These are phyloP conservation scores for Chrysoporthe cubensis DNA, from an alignment of 2,329 filamentous ascomycete species.

Conservation along the genomic window DNA sequence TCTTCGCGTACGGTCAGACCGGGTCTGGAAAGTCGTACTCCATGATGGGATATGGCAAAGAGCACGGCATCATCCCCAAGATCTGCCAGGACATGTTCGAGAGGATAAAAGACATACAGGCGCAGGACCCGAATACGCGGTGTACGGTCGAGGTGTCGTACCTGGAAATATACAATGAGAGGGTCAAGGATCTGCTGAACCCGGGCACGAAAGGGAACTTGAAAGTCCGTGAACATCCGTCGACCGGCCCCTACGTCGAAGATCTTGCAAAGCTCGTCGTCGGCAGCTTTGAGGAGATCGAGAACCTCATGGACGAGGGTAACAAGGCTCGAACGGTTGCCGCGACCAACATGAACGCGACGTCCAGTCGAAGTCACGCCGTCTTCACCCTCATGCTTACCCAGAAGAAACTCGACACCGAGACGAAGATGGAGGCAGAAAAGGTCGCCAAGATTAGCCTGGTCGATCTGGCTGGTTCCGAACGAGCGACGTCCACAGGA, in stretches of 20 bases:
- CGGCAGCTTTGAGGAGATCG: slow-evolving; percentile 91
- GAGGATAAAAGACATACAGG: slow-evolving; percentile 72
- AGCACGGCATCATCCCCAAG: slow-evolving; percentile 91
- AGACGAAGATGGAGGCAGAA: slow-evolving; percentile 96
- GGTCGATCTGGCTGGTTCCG: slow-evolving; percentile 96
- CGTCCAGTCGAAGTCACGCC: slow-evolving; percentile 95
- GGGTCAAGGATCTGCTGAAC: slow-evolving; percentile 93
- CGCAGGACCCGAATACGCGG: slow-evolving; percentile 71
- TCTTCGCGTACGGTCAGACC: slow-evolving; percentile 98
- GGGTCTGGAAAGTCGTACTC: slow-evolving; percentile 99
- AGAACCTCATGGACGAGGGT: slow-evolving; percentile 97
- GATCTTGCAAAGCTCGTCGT: slow-evolving; percentile 96
- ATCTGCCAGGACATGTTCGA: slow-evolving; percentile 99
- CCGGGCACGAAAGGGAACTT: slow-evolving; percentile 94
- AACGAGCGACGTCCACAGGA: slow-evolving; percentile 94
- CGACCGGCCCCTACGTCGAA: slow-evolving; percentile 96
- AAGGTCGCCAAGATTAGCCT: slow-evolving; percentile 98
- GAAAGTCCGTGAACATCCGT: slow-evolving; percentile 96
- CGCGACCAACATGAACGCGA: slow-evolving; percentile 99
- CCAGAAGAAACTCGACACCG: slow-evolving; percentile 86
- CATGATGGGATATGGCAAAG: slow-evolving; percentile 99
- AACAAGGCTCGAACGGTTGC: slow-evolving; percentile 98
- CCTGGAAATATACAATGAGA: slow-evolving; percentile 98
- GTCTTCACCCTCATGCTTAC: slow-evolving; percentile 96
- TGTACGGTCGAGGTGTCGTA: slow-evolving; percentile 98